Base-by-base conservation (phyloP, 805 yeast genomes). In the Zygosaccharomyces gambellarensis region DNA sequence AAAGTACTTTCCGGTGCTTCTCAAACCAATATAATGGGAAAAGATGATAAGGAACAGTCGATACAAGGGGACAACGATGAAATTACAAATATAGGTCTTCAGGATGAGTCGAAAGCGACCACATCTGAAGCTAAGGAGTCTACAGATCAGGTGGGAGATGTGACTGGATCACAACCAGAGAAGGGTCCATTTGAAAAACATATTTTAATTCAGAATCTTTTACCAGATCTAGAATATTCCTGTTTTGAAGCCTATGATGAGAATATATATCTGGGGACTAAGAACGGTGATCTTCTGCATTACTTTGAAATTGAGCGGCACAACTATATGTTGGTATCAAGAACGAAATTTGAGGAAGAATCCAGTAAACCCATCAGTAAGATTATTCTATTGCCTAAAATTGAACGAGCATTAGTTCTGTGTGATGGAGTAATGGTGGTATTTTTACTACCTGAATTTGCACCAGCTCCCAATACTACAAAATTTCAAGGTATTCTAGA, bases 401-500 rank as follows among this genome's bases (percentile, higher is more conserved):
- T 64, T 14, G 68, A 65, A 39, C 56, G 68, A 31, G 69, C 69
- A 5, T 49, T 64, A 43, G 62, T 67, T 2, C 49, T 63, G 17
- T 53, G 58, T 29, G 41, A 54, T 11, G 47, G 40, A 5, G 38
- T 50, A 22, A 19, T 67, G 23, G 54, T 59, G 6, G 43, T 60
- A 27, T 67, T 61, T 47, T 47, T 65, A 11, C 46, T 67, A 39
- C 71, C 71, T 5, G 71, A 67, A 43, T 64, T 65, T 54, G 70
- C 69, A 7, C 70, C 68, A 2, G 62, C 53, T 11, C 69, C 69
- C 2, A 63, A 64, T 47, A 49, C 56, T 7, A 30, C 29, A 17
- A 53, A 46, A 12, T 23, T 64, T 1, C 21, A 28, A 10, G 53
- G 52, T 14, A 53, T 65, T 1, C 50, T 49, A 30, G 66, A 64